Conservation (phyloP, 257 asterid species). For the Haberlea rhodopensis region DNA sequence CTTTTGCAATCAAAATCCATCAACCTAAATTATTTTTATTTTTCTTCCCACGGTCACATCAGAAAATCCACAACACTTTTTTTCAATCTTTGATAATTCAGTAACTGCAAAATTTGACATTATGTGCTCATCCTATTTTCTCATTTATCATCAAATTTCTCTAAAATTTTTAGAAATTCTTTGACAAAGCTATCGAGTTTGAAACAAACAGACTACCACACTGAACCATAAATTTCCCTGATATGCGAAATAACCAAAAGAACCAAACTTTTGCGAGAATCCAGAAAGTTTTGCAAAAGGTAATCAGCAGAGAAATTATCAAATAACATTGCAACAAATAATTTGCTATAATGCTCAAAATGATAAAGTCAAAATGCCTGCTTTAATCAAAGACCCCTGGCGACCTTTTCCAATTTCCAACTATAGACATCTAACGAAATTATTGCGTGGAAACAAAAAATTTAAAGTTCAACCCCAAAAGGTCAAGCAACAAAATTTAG, state of each 20-base stretch:
- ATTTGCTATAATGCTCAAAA: not conserved
- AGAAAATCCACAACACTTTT: not conserved
- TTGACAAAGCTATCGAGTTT: not conserved
- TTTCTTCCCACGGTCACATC: not conserved
- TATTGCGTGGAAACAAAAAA: conserved; percentile 2
- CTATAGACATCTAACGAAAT: conserved; percentile 3
- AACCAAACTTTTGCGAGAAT: conserved; percentile 1
- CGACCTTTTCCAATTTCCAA: not conserved
- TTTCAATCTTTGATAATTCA: not conserved
- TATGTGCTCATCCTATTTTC: not conserved
- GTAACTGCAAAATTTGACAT: not conserved
- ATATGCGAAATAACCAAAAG: conserved; percentile 7
- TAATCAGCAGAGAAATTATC: conserved; percentile 4
- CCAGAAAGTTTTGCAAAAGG: conserved; percentile 14
- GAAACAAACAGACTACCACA: not conserved
- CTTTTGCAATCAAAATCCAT: not conserved
- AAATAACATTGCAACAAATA: no score
- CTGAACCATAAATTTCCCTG: conserved; percentile 2
- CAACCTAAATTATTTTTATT: not conserved
- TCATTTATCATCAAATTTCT: not conserved
- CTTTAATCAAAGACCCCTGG: not conserved
- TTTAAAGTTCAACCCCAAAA: not conserved
- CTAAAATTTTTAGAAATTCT: not conserved
- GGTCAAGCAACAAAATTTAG: conserved; percentile 12
- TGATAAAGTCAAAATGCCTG: not conserved